A percentile compares a stretch with the other conserved stretches of the same genome.
phyloP scores from a whole-genome alignment of 495 filamentous ascomycete species.

The Evernia prunastri region DNA sequence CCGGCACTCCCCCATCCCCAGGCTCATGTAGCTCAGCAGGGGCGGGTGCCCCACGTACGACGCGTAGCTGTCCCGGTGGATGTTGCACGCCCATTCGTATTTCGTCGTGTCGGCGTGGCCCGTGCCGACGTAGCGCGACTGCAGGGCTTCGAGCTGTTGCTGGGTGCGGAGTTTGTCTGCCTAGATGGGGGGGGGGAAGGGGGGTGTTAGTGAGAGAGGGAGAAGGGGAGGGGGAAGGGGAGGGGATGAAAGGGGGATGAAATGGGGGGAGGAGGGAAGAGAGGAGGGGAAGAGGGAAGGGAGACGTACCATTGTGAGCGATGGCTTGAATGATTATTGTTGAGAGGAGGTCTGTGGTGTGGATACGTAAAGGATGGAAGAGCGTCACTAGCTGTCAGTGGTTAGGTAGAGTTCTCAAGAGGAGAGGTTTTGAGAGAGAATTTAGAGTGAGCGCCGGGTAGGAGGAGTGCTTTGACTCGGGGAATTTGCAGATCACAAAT shows the following conservation, averaged over 20 bases:
- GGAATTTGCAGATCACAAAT: too few species aligned
- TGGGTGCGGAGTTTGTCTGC: constrained; percentile 97
- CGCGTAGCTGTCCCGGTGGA: constrained; percentile 75
- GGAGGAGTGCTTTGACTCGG: neutral
- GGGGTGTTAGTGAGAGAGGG: neutral
- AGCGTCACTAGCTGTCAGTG: too few species aligned
- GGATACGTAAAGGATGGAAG: neutral
- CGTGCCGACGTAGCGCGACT: constrained; percentile 89
- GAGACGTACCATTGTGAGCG: constrained; percentile 6
- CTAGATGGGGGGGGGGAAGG: constrained; percentile 27
- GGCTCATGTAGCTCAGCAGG: constrained; percentile 77
- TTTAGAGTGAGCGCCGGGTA: neutral
- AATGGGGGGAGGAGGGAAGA: neutral
- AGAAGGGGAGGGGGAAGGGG: neutral
- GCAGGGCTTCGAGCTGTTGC: constrained; percentile 93
- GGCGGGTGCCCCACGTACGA: constrained; percentile 86
- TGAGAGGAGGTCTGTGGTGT: neutral
- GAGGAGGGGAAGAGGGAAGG: neutral
- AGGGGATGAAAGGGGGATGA: neutral
- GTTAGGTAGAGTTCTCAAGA: neutral
- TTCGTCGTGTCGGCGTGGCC: constrained; percentile 98
- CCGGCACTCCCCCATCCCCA: constrained; percentile 61
- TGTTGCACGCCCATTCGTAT: constrained; percentile 91
- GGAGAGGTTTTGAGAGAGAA: neutral
- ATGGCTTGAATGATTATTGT: too few species aligned